Percentiles rank a stretch among this genome's conserved stretches.
phyloP scores from a whole-genome alignment of 208 protist species.

The Leishmania martiniquensis region DNA sequence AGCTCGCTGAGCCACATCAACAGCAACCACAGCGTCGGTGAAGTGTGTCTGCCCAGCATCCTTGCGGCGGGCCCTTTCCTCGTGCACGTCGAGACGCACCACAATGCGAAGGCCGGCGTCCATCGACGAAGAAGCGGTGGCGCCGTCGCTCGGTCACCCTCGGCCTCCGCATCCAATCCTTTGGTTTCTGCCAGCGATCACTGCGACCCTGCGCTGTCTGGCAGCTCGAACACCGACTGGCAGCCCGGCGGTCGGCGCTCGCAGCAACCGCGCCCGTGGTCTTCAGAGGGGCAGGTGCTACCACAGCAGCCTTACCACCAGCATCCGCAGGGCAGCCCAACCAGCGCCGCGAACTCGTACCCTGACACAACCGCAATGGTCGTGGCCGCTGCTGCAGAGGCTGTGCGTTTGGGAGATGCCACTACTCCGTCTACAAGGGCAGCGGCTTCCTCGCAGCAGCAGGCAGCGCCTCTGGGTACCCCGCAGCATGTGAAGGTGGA shows the following conservation, averaged over 20 bases:
- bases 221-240: constrained; percentile 17
- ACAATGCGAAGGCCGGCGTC: background rate
- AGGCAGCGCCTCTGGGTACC: background rate
- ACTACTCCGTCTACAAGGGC: background rate
- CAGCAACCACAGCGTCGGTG: background rate
- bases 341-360: background rate
- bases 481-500: background rate
- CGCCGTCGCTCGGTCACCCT: background rate
- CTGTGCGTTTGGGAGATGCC: background rate
- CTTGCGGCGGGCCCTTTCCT: background rate
- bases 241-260: constrained; percentile 2
- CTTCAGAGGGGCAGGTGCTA: background rate
- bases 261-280: constrained; percentile 3
- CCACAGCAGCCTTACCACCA: background rate
- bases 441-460: background rate
- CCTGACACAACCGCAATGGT: background rate
- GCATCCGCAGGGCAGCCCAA: background rate
- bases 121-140: background rate
- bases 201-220: constrained; percentile 9
- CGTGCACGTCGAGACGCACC: background rate
- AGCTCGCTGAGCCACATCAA: background rate
- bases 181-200: constrained; percentile 5
- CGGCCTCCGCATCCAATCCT: background rate
- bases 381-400: background rate
- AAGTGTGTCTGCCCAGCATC: background rate